A percentile compares a stretch with the other conserved stretches of the same genome.
Evolutionary conservation across 2,329 filamentous ascomycete genomes (phyloP).

Genomic region (Aspergillus ochraceus): DNA sequence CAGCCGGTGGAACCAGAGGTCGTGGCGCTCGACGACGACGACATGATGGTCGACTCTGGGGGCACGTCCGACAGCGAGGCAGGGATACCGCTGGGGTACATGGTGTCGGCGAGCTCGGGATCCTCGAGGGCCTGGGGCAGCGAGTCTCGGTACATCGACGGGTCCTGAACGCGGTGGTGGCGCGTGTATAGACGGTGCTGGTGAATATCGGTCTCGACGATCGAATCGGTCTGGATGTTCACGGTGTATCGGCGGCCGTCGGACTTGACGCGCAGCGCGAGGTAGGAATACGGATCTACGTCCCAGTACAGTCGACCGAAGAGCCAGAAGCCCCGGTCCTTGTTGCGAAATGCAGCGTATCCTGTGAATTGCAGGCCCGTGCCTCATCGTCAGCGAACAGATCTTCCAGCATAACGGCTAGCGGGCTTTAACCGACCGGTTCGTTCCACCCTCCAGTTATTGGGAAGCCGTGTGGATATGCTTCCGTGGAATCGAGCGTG

Average conservation of each 20-base stretch:
- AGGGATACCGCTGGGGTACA: constrained; percentile 32
- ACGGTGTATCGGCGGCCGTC: constrained; percentile 92
- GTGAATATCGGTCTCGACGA: constrained; percentile 93
- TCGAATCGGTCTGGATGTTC: constrained; percentile 91
- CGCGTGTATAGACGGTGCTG: constrained; percentile 76
- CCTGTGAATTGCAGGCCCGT: constrained; percentile 53
- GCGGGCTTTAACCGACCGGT: constrained; percentile 30
- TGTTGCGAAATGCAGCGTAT: constrained; percentile 87
- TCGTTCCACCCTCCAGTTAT: constrained; percentile 52
- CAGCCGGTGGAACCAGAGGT: constrained; percentile 77
- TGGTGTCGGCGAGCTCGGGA: constrained; percentile 20
- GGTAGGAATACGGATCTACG: constrained; percentile 82
- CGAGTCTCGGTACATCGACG: constrained; percentile 13
- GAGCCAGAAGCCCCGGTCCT: constrained; percentile 72
- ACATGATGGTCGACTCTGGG: constrained; percentile 35
- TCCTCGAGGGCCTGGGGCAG: constrained; percentile 22
- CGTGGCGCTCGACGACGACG: constrained; percentile 27
- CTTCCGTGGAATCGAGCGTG: constrained; percentile 82
- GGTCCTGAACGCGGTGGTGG: constrained; percentile 37
- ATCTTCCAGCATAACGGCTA: background rate
- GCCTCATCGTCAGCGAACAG: background rate
- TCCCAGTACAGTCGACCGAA: constrained; percentile 87
- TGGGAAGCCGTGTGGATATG: constrained; percentile 83
- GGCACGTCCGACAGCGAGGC: constrained; percentile 40
- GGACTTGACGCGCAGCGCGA: constrained; percentile 84